phyloP scores from a whole-genome alignment of 805 yeast species.

The Kluyveromyces aestuarii region DNA sequence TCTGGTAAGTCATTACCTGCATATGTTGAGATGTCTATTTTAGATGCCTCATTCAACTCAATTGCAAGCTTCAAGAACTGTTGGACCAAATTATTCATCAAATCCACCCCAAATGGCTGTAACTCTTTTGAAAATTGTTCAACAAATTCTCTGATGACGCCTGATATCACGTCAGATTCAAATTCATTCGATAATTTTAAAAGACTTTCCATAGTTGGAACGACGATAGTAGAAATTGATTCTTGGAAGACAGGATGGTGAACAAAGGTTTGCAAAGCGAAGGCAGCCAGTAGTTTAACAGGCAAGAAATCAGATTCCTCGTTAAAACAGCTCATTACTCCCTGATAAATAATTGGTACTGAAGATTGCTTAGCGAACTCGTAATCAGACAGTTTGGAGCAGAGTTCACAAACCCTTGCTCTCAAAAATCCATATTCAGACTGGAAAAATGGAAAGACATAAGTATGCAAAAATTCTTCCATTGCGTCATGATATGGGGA shows the following conservation, averaged over 20 bases:
- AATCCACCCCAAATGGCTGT: constrained; percentile 81
- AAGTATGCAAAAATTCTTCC: constrained; percentile 55
- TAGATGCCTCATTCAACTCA: constrained; percentile 58
- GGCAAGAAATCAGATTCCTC: constrained; percentile 48
- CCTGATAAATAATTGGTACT: constrained; percentile 35
- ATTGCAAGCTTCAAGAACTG: constrained; percentile 65
- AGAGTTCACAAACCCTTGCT: constrained; percentile 63
- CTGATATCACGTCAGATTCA: constrained; percentile 79
- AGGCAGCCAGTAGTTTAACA: constrained; percentile 73
- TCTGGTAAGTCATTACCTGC: constrained; percentile 27
- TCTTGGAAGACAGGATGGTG: constrained; percentile 56
- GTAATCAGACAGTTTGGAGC: constrained; percentile 56
- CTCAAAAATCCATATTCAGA: constrained; percentile 58
- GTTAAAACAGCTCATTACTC: constrained; percentile 35
- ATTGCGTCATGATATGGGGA: constrained; percentile 55
- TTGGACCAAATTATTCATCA: constrained; percentile 52
- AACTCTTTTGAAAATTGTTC: constrained; percentile 80
- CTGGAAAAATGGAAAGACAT: constrained; percentile 63
- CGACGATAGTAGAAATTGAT: constrained; percentile 56
- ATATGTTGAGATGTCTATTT: constrained; percentile 33
- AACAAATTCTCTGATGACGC: constrained; percentile 92
- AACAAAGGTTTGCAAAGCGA: constrained; percentile 76
- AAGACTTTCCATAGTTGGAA: constrained; percentile 75
- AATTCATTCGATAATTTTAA: constrained; percentile 66
- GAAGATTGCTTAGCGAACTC: constrained; percentile 36